These are phyloP conservation scores for Torrubiellomyces zombiae DNA, from an alignment of 2,329 filamentous ascomycete genomes.

Conservation along the genomic window DNA sequence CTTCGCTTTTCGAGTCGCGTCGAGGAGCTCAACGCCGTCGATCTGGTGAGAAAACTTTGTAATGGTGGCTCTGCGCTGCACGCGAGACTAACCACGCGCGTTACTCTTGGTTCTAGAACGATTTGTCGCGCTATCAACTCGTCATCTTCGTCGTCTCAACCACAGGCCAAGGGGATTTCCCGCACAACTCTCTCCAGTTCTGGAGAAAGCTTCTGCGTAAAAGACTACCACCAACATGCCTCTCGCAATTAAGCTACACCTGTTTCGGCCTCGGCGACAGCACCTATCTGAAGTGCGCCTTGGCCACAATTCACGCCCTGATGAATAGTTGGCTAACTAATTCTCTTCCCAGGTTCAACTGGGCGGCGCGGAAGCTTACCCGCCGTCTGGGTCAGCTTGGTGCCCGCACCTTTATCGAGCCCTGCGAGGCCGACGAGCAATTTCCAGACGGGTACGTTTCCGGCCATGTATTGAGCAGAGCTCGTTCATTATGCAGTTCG, in stretches of 20 bases:
- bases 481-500: not conserved
- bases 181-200: constrained; percentile 63
- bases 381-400: constrained; percentile 74
- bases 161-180: constrained; percentile 87
- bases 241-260: constrained; percentile 56
- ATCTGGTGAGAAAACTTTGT: constrained; percentile 45
- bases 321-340: not conserved
- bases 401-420: constrained; percentile 55
- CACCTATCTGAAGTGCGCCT: constrained; percentile 68
- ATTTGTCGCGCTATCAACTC: constrained; percentile 34
- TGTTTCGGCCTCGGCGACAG: constrained; percentile 89
- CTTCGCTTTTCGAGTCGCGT: constrained; percentile 64
- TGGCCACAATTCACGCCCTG: constrained; percentile 1
- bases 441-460: constrained; percentile 70
- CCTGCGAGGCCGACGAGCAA: constrained; percentile 83
- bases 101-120: constrained; percentile 22
- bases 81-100: not conserved
- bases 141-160: constrained; percentile 78
- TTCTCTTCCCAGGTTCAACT: constrained; percentile 91
- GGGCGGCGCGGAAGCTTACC: constrained; percentile 74
- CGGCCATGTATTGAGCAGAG: no score
- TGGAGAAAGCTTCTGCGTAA: constrained; percentile 76
- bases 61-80: not conserved
- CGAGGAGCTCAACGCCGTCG: constrained; percentile 59
- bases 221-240: constrained; percentile 53